These are phyloP conservation scores for Plenodomus lindquistii DNA, from an alignment of 2,329 filamentous ascomycete genomes.

Conservation along the genomic window DNA sequence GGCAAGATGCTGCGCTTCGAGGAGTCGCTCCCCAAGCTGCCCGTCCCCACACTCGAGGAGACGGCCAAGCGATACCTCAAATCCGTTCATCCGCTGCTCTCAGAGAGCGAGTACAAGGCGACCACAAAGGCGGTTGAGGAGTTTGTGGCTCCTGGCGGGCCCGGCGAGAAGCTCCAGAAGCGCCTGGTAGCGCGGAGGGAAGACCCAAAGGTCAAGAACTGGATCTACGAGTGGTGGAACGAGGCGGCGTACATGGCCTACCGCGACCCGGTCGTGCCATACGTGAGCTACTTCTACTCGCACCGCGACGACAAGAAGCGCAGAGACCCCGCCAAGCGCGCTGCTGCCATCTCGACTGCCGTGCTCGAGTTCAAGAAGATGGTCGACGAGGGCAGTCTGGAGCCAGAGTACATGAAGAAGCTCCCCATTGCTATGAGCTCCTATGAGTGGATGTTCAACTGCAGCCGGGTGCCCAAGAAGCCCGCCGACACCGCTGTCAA, in stretches of 20 bases:
- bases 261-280: slow-evolving; percentile 93
- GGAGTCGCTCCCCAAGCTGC: slow-evolving; percentile 78
- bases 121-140: slow-evolving; percentile 84
- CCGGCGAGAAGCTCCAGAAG: slow-evolving; percentile 83
- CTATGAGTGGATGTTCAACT: slow-evolving; percentile 99
- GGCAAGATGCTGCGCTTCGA: slow-evolving; percentile 83
- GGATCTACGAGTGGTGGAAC: slow-evolving; percentile 99
- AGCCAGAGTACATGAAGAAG: slow-evolving; percentile 99
- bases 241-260: slow-evolving; percentile 89
- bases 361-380: slow-evolving; percentile 92
- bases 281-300: slow-evolving; percentile 99
- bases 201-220: slow-evolving; percentile 83
- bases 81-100: slow-evolving; percentile 75
- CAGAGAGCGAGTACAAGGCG: slow-evolving; percentile 66
- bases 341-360: slow-evolving; percentile 84
- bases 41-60: slow-evolving; percentile 81
- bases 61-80: slow-evolving; percentile 80
- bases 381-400: slow-evolving; percentile 79
- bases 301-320: slow-evolving; percentile 90
- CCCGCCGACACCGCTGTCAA: slow-evolving; percentile 83
- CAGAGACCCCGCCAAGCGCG: slow-evolving; percentile 87
- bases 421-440: slow-evolving; percentile 97
- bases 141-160: slow-evolving; percentile 84
- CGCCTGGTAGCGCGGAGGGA: slow-evolving; percentile 79
- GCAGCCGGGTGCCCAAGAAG: slow-evolving; percentile 79